Conservation (phyloP, 495 filamentous ascomycete species). For the Penicillium dipodomyicola region DNA sequence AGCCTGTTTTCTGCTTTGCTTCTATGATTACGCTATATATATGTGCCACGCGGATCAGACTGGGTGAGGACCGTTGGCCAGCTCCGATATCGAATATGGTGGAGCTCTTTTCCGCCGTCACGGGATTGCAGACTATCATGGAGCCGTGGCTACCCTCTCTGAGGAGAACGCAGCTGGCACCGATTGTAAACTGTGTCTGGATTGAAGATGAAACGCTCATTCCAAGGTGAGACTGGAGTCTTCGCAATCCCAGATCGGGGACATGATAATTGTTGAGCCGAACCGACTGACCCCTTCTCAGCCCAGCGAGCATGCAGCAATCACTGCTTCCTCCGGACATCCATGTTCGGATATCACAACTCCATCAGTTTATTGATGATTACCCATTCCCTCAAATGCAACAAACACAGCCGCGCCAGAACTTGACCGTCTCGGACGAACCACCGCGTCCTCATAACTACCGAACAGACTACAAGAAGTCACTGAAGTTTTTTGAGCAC, state of each 20-base stretch:
- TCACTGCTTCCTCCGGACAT: conserved; percentile 23
- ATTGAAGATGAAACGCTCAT: conserved; percentile 19
- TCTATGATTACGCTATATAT: conserved; percentile 38
- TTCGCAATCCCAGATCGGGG: background rate
- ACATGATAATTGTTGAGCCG: background rate
- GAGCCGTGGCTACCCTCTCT: conserved; percentile 21
- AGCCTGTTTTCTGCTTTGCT: conserved; percentile 42
- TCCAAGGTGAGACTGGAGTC: conserved; percentile 14
- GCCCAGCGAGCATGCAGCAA: conserved; percentile 13
- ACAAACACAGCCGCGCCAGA: conserved; percentile 10
- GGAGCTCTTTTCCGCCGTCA: conserved; percentile 22
- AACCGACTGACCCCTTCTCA: background rate
- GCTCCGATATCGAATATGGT: conserved; percentile 21
- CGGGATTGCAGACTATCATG: conserved; percentile 24
- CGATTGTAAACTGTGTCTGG: conserved; percentile 21
- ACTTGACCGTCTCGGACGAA: background rate
- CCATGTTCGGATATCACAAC: conserved; percentile 15
- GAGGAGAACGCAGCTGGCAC: conserved; percentile 18
- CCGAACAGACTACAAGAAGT: conserved; percentile 19
- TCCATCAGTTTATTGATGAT: conserved; percentile 21
- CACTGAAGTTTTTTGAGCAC: conserved; percentile 14
- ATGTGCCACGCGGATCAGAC: conserved; percentile 28
- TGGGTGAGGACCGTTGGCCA: conserved; percentile 23
- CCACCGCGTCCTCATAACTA: background rate
- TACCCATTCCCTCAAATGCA: conserved; percentile 17